These are phyloP conservation scores for Fistulinella prunicolor DNA, from an alignment of 768 basidiomycete genomes.

Conservation along the genomic window DNA sequence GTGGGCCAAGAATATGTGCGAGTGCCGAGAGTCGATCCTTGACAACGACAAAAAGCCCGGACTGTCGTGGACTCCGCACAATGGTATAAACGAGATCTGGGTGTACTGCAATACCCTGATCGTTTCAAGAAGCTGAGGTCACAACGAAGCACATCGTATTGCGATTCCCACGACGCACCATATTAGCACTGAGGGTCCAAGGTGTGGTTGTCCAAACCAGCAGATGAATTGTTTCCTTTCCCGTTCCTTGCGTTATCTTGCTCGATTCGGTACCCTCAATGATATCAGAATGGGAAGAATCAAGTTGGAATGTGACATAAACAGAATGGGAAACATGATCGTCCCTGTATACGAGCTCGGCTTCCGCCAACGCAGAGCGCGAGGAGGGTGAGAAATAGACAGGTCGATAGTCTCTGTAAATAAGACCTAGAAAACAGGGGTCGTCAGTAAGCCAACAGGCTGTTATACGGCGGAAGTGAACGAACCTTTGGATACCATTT, in stretches of 20 bases:
- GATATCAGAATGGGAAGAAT: slow-evolving; percentile 21
- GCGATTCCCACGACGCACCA: slow-evolving; percentile 50
- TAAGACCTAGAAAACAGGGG: slow-evolving; percentile 51
- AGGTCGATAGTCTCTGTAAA: slow-evolving; percentile 84
- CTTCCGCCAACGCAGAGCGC: slow-evolving; percentile 90
- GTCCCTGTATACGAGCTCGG: slow-evolving; percentile 88
- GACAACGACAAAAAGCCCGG: slow-evolving; percentile 45
- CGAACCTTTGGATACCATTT: slow-evolving; percentile 82
- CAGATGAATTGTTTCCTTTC: slow-evolving; percentile 44
- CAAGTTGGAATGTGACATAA: slow-evolving; percentile 77
- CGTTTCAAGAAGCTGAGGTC: neutral
- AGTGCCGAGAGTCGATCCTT: slow-evolving; percentile 46
- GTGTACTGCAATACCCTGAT: slow-evolving; percentile 86
- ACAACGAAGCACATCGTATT: neutral
- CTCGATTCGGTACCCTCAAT: slow-evolving; percentile 11
- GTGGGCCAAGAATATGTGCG: slow-evolving; percentile 20
- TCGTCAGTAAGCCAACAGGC: neutral
- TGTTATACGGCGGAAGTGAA: neutral
- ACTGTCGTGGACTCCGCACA: slow-evolving; percentile 33
- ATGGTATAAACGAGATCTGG: slow-evolving; percentile 66
- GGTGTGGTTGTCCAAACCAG: slow-evolving; percentile 98
- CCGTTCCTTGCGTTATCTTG: slow-evolving; percentile 29
- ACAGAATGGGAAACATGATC: slow-evolving; percentile 86
- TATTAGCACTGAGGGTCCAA: slow-evolving; percentile 95
- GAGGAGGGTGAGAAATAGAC: slow-evolving; percentile 96